phyloP scores from a whole-genome alignment of 1,284 basidiomycete species.

The Naganishia albida region DNA sequence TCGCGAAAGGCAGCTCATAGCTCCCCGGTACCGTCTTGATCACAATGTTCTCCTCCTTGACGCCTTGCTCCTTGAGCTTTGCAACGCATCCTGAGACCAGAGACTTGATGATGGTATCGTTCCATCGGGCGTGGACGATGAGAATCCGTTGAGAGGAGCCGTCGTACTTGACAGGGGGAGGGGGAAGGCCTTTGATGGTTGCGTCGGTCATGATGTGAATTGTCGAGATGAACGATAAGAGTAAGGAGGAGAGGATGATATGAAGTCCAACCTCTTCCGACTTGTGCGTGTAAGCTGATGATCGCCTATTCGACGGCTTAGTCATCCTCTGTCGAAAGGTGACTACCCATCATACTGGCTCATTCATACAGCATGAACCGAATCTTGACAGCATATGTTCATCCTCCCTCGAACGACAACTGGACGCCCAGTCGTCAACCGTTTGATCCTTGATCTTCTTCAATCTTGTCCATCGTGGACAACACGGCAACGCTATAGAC shows the following conservation, averaged over 20 bases:
- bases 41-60: constrained; percentile 85
- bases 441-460: no score
- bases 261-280: not conserved
- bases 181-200: constrained; percentile 72
- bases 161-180: constrained; percentile 65
- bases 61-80: constrained; percentile 79
- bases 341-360: not conserved
- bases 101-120: constrained; percentile 78
- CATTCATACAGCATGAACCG: no score
- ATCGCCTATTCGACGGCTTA: constrained; percentile 26
- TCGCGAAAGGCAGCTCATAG: constrained; percentile 88
- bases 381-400: no score
- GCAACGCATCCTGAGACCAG: constrained; percentile 73
- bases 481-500: no score
- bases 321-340: constrained; percentile 10
- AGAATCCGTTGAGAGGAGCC: constrained; percentile 77
- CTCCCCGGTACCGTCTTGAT: constrained; percentile 90
- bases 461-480: no score
- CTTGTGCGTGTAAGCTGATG: not conserved
- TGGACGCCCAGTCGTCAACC: no score
- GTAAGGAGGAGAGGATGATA: not conserved
- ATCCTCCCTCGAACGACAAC: no score
- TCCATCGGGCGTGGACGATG: constrained; percentile 93
- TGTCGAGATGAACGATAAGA: not conserved
- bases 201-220: constrained; percentile 48